These are phyloP conservation scores for Carex arenaria DNA, from an alignment of 202 grass and related monocot genomes.

Conservation along the genomic window DNA sequence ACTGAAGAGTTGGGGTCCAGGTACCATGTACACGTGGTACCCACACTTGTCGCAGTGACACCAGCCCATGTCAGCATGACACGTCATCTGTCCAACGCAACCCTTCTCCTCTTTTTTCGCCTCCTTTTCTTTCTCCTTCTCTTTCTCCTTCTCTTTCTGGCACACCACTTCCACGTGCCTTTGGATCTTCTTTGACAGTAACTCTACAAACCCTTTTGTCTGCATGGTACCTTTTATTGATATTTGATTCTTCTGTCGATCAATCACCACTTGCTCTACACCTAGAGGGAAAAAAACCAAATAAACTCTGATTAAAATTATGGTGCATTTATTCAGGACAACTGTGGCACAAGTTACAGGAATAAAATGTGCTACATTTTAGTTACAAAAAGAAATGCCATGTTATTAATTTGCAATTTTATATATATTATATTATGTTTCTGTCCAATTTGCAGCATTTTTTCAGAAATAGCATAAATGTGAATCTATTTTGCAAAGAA, in stretches of 20 bases:
- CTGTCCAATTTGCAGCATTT: background rate
- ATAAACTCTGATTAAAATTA: background rate
- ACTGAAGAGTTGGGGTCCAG: slow-evolving; percentile 48
- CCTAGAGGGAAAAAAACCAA: slow-evolving; percentile 19
- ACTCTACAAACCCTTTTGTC: slow-evolving; percentile 42
- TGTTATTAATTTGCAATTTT: background rate
- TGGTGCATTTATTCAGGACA: background rate
- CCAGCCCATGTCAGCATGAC: slow-evolving; percentile 19
- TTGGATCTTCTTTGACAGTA: slow-evolving; percentile 38
- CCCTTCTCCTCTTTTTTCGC: slow-evolving; percentile 24
- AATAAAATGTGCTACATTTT: background rate
- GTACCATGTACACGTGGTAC: slow-evolving; percentile 39
- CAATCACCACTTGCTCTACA: slow-evolving; percentile 53
- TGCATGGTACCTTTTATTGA: slow-evolving; percentile 74
- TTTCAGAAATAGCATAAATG: background rate
- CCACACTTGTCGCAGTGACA: slow-evolving; percentile 2
- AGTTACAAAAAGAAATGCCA: background rate
- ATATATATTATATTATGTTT: background rate
- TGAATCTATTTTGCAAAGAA: background rate
- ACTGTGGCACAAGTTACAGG: background rate
- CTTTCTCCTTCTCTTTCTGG: slow-evolving; percentile 13
- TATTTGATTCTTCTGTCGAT: slow-evolving; percentile 48
- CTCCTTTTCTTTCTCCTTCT: slow-evolving; percentile 14
- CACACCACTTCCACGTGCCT: slow-evolving; percentile 37
- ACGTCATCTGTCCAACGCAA: background rate